These are phyloP conservation scores for Tetracentron sinense DNA, from an alignment of 164 flowering plant genomes.

Conservation along the genomic window DNA sequence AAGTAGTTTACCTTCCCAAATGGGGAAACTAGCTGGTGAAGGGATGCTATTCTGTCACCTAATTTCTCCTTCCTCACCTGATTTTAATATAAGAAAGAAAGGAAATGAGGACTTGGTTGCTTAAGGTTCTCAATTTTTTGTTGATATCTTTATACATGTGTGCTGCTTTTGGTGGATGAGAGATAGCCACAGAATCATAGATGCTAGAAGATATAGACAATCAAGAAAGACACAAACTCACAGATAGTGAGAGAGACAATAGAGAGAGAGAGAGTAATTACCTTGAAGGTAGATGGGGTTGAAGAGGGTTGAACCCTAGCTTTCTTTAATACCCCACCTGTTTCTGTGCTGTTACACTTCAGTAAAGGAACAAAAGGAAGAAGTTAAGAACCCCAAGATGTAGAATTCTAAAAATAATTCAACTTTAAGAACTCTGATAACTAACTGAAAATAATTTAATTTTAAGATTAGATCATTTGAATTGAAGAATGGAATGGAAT, in stretches of 20 bases:
- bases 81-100: neutral
- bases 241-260: conserved; percentile 15
- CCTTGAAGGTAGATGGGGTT: conserved; percentile 66
- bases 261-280: conserved; percentile 18
- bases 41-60: conserved; percentile 47
- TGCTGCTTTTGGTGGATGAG: conserved; percentile 5
- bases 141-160: neutral
- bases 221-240: conserved; percentile 29
- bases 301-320: conserved; percentile 75
- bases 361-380: conserved; percentile 7
- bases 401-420: neutral
- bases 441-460: neutral
- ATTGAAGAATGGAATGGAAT: no score
- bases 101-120: no score
- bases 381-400: neutral
- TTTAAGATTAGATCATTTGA: no score
- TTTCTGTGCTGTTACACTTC: conserved; percentile 58
- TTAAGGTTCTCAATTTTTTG: neutral
- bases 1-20: conserved; percentile 46
- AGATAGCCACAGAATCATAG: conserved; percentile 13
- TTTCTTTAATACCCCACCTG: conserved; percentile 71
- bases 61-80: conserved; percentile 54
- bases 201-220: conserved; percentile 29
- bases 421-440: neutral
- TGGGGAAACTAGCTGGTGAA: conserved; percentile 51